phyloP scores from a whole-genome alignment of 176 grass and related monocot species.

The Cenchrus purpureus region DNA sequence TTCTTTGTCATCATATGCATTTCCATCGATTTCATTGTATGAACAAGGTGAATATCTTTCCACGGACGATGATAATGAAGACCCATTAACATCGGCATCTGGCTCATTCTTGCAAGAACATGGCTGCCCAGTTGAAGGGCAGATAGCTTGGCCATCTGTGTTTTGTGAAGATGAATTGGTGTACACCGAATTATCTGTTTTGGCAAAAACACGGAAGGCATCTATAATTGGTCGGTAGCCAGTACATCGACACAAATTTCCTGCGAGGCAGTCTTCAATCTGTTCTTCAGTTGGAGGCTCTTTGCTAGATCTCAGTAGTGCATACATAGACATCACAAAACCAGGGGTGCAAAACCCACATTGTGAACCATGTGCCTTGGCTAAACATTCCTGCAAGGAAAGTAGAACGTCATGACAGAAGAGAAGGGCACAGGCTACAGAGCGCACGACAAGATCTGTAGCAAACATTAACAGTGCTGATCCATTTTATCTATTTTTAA shows the following conservation, averaged over 20 bases:
- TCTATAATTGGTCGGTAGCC: slow-evolving; percentile 96
- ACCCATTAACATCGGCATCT: slow-evolving; percentile 29
- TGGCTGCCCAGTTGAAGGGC: slow-evolving; percentile 91
- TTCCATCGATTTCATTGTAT: slow-evolving; percentile 83
- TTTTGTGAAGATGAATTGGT: slow-evolving; percentile 56
- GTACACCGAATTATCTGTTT: slow-evolving; percentile 84
- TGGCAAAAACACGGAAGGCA: slow-evolving; percentile 91
- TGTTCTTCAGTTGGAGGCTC: slow-evolving; percentile 76
- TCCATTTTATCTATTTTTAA: slow-evolving; percentile 2
- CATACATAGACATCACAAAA: slow-evolving; percentile 98
- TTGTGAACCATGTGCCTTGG: slow-evolving; percentile 87
- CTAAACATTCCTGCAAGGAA: slow-evolving; percentile 80
- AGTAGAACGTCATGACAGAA: slow-evolving; percentile 26
- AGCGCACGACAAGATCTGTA: neutral
- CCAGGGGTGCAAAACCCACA: slow-evolving; percentile 99
- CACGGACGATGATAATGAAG: slow-evolving; percentile 35
- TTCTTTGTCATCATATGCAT: slow-evolving; percentile 73
- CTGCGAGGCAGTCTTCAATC: slow-evolving; percentile 92
- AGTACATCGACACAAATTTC: slow-evolving; percentile 98
- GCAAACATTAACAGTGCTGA: slow-evolving; percentile 28
- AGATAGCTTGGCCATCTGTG: slow-evolving; percentile 60
- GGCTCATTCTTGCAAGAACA: slow-evolving; percentile 68
- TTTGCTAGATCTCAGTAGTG: slow-evolving; percentile 85
- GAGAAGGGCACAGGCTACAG: neutral
- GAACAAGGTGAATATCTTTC: slow-evolving; percentile 67